Evolutionary conservation across 2,329 filamentous ascomycete species (phyloP).

Genomic region (Neospermospora avenae): DNA sequence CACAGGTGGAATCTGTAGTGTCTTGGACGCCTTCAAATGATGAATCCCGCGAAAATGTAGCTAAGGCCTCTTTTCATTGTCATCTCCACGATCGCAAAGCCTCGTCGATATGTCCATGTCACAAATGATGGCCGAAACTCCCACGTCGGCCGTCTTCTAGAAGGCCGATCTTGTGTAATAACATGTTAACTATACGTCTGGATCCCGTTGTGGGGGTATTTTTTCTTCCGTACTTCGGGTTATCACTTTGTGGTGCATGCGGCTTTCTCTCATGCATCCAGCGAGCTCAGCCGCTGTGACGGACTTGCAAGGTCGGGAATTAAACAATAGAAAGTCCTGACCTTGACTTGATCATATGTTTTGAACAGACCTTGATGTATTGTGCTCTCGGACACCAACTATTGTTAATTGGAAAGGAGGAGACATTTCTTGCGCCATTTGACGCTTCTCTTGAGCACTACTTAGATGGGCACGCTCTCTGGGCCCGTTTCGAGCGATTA

Average conservation of each 20-base stretch:
- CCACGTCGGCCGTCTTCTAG: neutral
- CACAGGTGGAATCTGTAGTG: neutral
- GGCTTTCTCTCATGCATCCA: neutral
- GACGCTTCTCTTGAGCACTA: neutral
- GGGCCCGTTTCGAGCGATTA: neutral
- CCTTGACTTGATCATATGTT: neutral
- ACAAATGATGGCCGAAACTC: neutral
- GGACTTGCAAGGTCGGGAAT: neutral
- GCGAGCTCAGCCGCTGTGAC: neutral
- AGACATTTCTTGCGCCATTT: neutral
- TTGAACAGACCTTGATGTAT: neutral
- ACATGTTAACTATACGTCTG: neutral
- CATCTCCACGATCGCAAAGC: neutral
- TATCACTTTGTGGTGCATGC: neutral
- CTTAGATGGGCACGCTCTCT: neutral
- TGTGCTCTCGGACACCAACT: neutral
- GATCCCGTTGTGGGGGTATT: neutral
- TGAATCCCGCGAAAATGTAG: neutral
- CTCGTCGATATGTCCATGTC: neutral
- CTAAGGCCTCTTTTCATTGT: neutral
- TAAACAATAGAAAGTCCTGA: neutral
- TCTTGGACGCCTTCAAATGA: neutral
- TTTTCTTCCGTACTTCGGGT: neutral
- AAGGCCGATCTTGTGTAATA: neutral
- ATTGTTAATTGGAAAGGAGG: neutral